phyloP scores from a whole-genome alignment of 352 stramenopile species.

The Lagenidium sp. region DNA sequence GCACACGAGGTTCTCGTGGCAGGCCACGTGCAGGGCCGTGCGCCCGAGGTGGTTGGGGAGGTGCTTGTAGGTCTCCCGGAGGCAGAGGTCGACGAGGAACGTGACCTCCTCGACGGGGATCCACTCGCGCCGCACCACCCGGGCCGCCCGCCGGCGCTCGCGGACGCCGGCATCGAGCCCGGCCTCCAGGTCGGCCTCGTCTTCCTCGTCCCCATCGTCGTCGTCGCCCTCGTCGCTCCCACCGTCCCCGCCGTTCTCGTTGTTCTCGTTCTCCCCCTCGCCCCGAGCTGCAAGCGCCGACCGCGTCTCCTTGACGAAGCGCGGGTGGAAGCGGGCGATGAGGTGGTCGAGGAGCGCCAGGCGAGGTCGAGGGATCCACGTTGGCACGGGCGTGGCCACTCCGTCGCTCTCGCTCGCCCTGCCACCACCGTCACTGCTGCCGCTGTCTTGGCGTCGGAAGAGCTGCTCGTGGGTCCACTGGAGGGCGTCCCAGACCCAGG shows the following conservation, averaged over 20 bases:
- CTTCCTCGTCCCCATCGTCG: slow-evolving; percentile 15
- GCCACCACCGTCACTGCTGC: slow-evolving; percentile 5
- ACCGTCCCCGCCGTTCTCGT: slow-evolving; percentile 4
- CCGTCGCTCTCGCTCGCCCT: too few relatives aligned
- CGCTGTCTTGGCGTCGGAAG: slow-evolving; percentile 4
- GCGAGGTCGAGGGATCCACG: not conserved
- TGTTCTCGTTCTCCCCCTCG: slow-evolving; percentile 15
- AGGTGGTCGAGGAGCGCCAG: slow-evolving; percentile 29
- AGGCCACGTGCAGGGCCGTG: slow-evolving; percentile 60
- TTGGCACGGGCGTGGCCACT: slow-evolving; percentile 20
- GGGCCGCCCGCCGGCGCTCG: slow-evolving; percentile 7
- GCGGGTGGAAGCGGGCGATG: slow-evolving; percentile 23
- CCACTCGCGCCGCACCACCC: slow-evolving; percentile 21
- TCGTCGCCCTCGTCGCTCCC: slow-evolving; percentile 18
- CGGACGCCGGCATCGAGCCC: slow-evolving; percentile 21
- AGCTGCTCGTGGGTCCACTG: slow-evolving; percentile 29
- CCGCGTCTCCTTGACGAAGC: slow-evolving; percentile 11
- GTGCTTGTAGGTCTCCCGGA: slow-evolving; percentile 60
- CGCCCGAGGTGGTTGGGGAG: slow-evolving; percentile 49
- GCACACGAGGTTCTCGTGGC: slow-evolving; percentile 77
- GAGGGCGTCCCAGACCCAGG: slow-evolving; percentile 49
- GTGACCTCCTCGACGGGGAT: slow-evolving; percentile 32
- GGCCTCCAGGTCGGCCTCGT: slow-evolving; percentile 12
- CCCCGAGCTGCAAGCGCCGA: slow-evolving; percentile 15
- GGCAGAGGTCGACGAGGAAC: slow-evolving; percentile 54